Base-by-base conservation (phyloP, 192 early-diverging fungal genomes). In the Rhizoclosmatium globosum region DNA sequence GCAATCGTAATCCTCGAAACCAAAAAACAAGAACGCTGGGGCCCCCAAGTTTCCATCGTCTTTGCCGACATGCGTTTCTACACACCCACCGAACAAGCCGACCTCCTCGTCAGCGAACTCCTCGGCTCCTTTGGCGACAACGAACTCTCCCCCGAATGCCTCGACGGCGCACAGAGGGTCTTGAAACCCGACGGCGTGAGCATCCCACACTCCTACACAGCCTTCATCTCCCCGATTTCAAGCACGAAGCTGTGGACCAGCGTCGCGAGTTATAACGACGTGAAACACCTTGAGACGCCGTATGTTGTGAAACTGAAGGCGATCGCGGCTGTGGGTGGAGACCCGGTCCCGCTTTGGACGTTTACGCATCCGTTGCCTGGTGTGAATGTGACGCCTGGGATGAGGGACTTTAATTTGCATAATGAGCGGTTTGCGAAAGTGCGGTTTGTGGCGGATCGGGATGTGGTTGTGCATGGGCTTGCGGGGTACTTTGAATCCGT, bases 91-190 rank as follows among this genome's bases (percentile, higher is more conserved):
- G 90, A 93, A 46, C 58, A 92, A 84, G 91, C 91, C 13, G 96
- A 99, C 84, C 95, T 99, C 71, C 81, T 99, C 41, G 94, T 99
- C 11, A 95, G 94, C 73, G 98, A 99, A 85, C 89, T 99, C 31
- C 85, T 99, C 46, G 98, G 98, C 4, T 97, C 97, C 1, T 95
- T 99, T 88, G 98, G 97, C 65, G 98, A 99, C 84, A 99, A 99
- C 84, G 97, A 99, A 81, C 90, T 99, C 19, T 96, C 98, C n/a
- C 98, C 98, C 7, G 98, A 99, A 83, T 99, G 96, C 77, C 87
- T 99, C 21, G 94, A 96, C 84, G 95, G 93, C 11, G 97, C 97
- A 2, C 92, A 94, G 76, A 86, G 88, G 45, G 89, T 98, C 56
- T 84, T 92, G 61, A 92, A 93, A 85, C 74, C 82, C 3, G 87